Conservation (phyloP, 1,139 yeast genomes). For the Eremothecium sinecaudum region DNA sequence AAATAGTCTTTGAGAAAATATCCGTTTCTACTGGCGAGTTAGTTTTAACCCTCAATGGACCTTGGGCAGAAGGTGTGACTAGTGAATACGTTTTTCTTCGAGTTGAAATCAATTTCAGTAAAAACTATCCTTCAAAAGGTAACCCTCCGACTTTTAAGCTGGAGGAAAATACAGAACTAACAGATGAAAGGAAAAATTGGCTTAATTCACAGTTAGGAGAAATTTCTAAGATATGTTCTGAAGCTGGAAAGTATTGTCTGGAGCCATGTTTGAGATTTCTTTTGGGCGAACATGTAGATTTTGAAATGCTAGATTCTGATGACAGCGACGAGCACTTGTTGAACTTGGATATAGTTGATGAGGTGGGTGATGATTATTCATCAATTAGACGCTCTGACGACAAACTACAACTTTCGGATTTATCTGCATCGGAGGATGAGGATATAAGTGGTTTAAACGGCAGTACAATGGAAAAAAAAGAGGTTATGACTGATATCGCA, state of each 20-base stretch:
- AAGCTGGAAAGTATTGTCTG: conserved; percentile 55
- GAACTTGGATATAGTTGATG: conserved; percentile 26
- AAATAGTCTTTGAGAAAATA: conserved; percentile 74
- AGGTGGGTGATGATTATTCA: conserved; percentile 23
- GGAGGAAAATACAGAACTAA: conserved; percentile 69
- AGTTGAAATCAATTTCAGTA: conserved; percentile 58
- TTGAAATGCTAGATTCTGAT: conserved; percentile 32
- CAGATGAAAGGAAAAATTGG: conserved; percentile 38
- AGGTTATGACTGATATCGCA: conserved; percentile 19
- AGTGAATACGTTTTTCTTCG: conserved; percentile 63
- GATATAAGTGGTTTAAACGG: conserved; percentile 21
- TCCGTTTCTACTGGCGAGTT: conserved; percentile 80
- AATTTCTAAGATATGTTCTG: conserved; percentile 50
- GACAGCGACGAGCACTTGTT: conserved; percentile 21
- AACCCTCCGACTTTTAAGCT: conserved; percentile 50
- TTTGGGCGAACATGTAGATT: conserved; percentile 68
- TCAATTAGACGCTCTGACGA: conserved; percentile 27
- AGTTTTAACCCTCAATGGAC: conserved; percentile 69
- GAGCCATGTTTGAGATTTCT: conserved; percentile 72
- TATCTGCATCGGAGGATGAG: conserved; percentile 22
- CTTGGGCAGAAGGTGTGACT: conserved; percentile 39
- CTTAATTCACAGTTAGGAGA: conserved; percentile 44
- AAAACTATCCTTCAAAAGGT: conserved; percentile 53
- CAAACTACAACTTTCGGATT: conserved; percentile 22
- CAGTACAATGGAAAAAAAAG: conserved; percentile 10